These are phyloP conservation scores for Boechera stricta DNA, from an alignment of 345 rosid species.

Conservation along the genomic window DNA sequence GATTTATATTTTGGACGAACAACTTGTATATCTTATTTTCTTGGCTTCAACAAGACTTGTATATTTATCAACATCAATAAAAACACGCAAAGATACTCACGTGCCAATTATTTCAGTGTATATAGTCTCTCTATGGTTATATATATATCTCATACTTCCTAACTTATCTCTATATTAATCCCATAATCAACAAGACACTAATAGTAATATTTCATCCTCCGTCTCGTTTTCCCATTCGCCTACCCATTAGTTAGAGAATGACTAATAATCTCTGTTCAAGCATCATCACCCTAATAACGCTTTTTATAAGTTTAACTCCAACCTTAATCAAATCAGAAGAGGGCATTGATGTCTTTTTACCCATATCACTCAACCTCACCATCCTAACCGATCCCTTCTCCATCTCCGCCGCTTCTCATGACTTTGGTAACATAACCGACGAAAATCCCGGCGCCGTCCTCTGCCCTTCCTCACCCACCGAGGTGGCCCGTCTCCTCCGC, in stretches of 20 bases:
- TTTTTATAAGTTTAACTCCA: slow-evolving; percentile 13
- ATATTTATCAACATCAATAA: slow-evolving; percentile 29
- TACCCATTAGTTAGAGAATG: slow-evolving; percentile 24
- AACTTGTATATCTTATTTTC: neutral
- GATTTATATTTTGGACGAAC: neutral
- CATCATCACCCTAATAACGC: slow-evolving; percentile 31
- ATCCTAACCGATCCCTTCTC: slow-evolving; percentile 53
- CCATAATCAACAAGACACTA: slow-evolving; percentile 35
- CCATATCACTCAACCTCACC: slow-evolving; percentile 46
- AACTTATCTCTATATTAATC: slow-evolving; percentile 22
- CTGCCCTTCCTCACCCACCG: slow-evolving; percentile 58
- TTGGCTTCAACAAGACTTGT: slow-evolving; percentile 28
- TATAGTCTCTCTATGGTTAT: slow-evolving; percentile 4
- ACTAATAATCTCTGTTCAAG: slow-evolving; percentile 24
- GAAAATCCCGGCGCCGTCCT: slow-evolving; percentile 69
- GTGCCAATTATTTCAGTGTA: slow-evolving; percentile 15
- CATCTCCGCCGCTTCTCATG: slow-evolving; percentile 57
- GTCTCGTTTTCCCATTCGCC: slow-evolving; percentile 3
- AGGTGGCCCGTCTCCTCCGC: slow-evolving; percentile 57
- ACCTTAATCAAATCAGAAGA: slow-evolving; percentile 34
- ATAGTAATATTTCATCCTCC: slow-evolving; percentile 1
- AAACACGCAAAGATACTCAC: slow-evolving; percentile 44
- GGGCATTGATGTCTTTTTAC: slow-evolving; percentile 39
- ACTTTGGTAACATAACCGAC: slow-evolving; percentile 66
- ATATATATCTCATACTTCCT: slow-evolving; percentile 16